Conservation (phyloP, 768 basidiomycete genomes). For the Terana coerulea region DNA sequence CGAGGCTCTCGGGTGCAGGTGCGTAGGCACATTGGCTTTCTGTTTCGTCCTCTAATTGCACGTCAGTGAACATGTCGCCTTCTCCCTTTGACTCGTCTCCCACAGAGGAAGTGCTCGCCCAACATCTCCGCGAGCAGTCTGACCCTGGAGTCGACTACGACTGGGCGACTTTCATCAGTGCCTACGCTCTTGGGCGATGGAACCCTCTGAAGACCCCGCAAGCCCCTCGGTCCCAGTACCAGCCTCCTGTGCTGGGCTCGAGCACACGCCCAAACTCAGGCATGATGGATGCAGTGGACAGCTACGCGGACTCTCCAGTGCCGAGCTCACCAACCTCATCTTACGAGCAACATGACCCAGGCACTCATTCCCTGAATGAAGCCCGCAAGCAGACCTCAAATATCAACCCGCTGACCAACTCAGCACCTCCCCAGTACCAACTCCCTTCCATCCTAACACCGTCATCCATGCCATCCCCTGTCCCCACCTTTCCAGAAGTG, state of each 20-base stretch:
- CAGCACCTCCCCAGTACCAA: slow-evolving; percentile 14
- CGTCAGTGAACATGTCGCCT: slow-evolving; percentile 18
- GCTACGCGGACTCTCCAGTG: slow-evolving; percentile 13
- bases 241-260: slow-evolving; percentile 20
- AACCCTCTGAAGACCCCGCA: slow-evolving; percentile 70
- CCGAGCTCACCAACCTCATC: background rate
- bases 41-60: background rate
- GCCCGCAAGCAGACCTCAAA: background rate
- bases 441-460: background rate
- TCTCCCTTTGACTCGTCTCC: slow-evolving; percentile 28
- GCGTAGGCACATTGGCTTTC: slow-evolving; percentile 5
- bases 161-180: slow-evolving; percentile 75
- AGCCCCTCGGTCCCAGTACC: slow-evolving; percentile 40
- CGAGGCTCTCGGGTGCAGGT: slow-evolving; percentile 23
- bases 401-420: slow-evolving; percentile 5
- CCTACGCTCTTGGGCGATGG: slow-evolving; percentile 77
- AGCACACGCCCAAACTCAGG: background rate
- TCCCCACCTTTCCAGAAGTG: slow-evolving; percentile 8
- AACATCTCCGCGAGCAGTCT: slow-evolving; percentile 13
- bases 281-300: slow-evolving; percentile 5
- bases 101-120: slow-evolving; percentile 19
- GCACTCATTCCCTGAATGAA: background rate
- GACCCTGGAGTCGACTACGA: slow-evolving; percentile 40
- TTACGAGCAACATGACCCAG: background rate
- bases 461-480: background rate